Evolutionary conservation across 1,139 yeast species (phyloP).

Genomic region (Hansenula sp.): DNA sequence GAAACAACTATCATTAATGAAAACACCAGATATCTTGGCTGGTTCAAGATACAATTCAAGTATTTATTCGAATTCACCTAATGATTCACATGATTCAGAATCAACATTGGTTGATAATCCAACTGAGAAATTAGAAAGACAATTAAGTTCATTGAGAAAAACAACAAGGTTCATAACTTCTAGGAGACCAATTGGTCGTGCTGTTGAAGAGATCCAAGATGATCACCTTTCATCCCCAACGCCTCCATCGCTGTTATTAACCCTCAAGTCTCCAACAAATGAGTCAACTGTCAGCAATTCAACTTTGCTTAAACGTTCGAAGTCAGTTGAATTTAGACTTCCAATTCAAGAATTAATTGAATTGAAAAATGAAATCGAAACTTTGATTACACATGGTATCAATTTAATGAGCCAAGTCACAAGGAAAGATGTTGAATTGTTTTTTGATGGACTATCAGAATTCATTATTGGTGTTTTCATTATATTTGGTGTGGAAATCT

Average conservation of each 20-base stretch:
- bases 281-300: neutral
- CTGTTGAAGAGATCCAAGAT: neutral
- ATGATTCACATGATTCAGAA: neutral
- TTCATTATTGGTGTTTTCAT: constrained; percentile 7
- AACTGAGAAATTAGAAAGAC: neutral
- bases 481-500: constrained; percentile 7
- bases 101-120: neutral
- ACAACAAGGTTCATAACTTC: neutral
- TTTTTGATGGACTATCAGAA: constrained; percentile 5
- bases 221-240: too few species aligned
- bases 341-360: neutral
- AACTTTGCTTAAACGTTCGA: neutral
- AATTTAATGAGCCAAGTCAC: constrained; percentile 6
- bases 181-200: neutral
- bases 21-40: neutral
- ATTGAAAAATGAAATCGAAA: constrained; percentile 1
- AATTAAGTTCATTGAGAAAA: neutral
- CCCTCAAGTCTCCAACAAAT: too few species aligned
- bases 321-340: neutral
- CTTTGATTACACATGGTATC: neutral
- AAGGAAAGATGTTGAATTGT: constrained; percentile 6
- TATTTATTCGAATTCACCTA: constrained; percentile 10
- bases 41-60: neutral
- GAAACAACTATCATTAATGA: constrained; percentile 9
- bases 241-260: too few species aligned